Evolutionary conservation across 306 rosid species (phyloP).

Genomic region (Carpinus fangiana): DNA sequence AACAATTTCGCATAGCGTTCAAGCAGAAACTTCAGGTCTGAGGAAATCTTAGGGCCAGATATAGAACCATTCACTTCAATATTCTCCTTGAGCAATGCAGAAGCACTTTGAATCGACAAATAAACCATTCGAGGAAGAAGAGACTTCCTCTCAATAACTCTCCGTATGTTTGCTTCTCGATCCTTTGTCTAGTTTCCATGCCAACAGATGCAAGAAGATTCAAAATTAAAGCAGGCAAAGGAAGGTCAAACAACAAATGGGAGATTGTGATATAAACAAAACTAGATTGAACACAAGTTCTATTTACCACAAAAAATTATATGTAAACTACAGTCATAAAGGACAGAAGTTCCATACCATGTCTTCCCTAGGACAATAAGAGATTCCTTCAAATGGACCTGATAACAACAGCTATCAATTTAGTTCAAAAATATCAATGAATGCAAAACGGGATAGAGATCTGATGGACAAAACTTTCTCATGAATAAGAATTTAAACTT

Average conservation of each 20-base stretch:
- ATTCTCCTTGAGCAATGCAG: slow-evolving; percentile 68
- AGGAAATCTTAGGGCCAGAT: slow-evolving; percentile 49
- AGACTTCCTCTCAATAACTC: slow-evolving; percentile 75
- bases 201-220: slow-evolving; percentile 36
- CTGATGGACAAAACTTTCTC: slow-evolving; percentile 13
- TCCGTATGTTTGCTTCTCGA: slow-evolving; percentile 61
- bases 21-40: slow-evolving; percentile 75
- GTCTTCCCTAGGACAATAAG: slow-evolving; percentile 67
- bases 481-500: background rate
- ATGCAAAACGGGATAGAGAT: slow-evolving; percentile 6
- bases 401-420: slow-evolving; percentile 29
- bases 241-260: background rate
- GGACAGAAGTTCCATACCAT: slow-evolving; percentile 50
- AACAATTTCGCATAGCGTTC: slow-evolving; percentile 70
- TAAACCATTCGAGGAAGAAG: slow-evolving; percentile 91
- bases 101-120: slow-evolving; percentile 79
- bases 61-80: slow-evolving; percentile 63
- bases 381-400: slow-evolving; percentile 83
- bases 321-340: slow-evolving; percentile 19
- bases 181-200: slow-evolving; percentile 51
- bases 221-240: background rate
- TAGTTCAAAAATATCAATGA: slow-evolving; percentile 12
- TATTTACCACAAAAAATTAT: slow-evolving; percentile 11
- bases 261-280: background rate
- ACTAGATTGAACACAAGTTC: slow-evolving; percentile 1